These are phyloP conservation scores for Trametes gibbosa DNA, from an alignment of 768 basidiomycete genomes.

Conservation along the genomic window DNA sequence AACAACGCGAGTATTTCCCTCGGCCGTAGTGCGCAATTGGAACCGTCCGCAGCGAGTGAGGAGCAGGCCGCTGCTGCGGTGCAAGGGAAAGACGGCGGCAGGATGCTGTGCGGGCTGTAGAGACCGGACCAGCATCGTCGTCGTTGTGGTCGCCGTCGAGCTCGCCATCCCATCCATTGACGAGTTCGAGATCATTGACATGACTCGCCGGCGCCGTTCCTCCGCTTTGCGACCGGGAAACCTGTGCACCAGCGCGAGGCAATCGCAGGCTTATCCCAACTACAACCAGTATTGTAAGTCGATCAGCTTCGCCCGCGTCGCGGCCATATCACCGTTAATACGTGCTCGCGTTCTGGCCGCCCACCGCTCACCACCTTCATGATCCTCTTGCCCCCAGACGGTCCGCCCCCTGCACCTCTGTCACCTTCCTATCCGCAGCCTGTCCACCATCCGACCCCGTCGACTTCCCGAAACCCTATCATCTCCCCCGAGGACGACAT, in stretches of 20 bases:
- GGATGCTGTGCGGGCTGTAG: slow-evolving; percentile 11
- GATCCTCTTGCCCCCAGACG: slow-evolving; percentile 21
- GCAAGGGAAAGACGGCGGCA: background rate
- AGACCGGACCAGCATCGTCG: background rate
- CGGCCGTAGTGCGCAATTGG: background rate
- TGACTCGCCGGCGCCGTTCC: slow-evolving; percentile 20
- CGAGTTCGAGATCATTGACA: slow-evolving; percentile 5
- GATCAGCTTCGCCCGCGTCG: background rate
- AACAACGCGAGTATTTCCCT: background rate
- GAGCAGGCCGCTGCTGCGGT: slow-evolving; percentile 1
- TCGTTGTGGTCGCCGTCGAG: slow-evolving; percentile 4
- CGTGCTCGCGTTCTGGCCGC: background rate
- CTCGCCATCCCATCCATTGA: background rate
- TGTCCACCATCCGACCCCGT: background rate
- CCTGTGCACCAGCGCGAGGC: slow-evolving; percentile 15
- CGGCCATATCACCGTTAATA: slow-evolving; percentile 6
- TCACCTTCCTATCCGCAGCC: slow-evolving; percentile 3
- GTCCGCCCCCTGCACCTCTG: background rate
- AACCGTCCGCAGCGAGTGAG: background rate
- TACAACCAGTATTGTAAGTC: slow-evolving; percentile 5
- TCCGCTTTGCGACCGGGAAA: slow-evolving; percentile 8
- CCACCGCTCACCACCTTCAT: slow-evolving; percentile 12
- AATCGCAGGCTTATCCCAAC: slow-evolving; percentile 8
- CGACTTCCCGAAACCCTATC: slow-evolving; percentile 4
- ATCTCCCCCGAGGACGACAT: slow-evolving; percentile 68